phyloP scores from a whole-genome alignment of 805 yeast genomes.

The Yamadazyma sp. region DNA sequence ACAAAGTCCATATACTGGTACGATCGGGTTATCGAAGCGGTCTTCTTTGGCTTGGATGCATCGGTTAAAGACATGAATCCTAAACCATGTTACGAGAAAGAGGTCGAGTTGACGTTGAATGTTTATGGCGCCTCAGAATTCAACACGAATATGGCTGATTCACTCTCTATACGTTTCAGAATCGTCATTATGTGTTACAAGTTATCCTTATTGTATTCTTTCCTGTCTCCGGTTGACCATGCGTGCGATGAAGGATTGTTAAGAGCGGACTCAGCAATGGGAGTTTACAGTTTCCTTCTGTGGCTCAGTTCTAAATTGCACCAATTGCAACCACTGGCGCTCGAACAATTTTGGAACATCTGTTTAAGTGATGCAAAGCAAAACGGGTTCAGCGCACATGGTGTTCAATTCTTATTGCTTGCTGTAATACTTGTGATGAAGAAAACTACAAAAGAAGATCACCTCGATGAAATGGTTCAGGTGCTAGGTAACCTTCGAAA shows the following conservation, averaged over 20 bases:
- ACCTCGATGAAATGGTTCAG: background rate
- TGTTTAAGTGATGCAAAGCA: background rate
- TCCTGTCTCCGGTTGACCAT: slow-evolving; percentile 6
- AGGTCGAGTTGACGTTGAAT: slow-evolving; percentile 1
- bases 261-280: background rate
- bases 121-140: background rate
- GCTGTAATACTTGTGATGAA: background rate
- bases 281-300: background rate
- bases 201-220: slow-evolving; percentile 3
- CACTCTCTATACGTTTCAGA: slow-evolving; percentile 2
- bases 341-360: background rate
- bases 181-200: slow-evolving; percentile 1
- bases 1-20: slow-evolving; percentile 24
- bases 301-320: background rate
- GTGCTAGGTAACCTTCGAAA: background rate
- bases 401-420: background rate
- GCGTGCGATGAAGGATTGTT: background rate
- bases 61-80: slow-evolving; percentile 9
- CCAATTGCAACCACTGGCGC: background rate
- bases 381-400: background rate
- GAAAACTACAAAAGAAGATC: background rate
- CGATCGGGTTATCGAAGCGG: slow-evolving; percentile 29
- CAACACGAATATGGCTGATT: background rate
- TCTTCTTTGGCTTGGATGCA: slow-evolving; percentile 28
- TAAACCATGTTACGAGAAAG: slow-evolving; percentile 15